Conservation (phyloP, 73 alveolate genomes). For the Paramecium octaurelia region DNA sequence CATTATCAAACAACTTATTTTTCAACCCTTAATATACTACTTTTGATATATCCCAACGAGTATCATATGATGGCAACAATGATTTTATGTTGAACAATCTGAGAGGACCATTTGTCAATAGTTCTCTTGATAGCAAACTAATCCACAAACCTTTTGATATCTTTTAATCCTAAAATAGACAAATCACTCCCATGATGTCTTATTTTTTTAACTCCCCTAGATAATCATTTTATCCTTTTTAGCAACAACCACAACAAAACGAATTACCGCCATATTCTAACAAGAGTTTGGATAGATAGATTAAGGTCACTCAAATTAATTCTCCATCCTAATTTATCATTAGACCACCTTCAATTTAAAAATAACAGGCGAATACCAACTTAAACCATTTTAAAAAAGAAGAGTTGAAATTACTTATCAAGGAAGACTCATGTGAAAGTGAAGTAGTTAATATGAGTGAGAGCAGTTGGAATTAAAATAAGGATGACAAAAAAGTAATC, state of each 20-base stretch:
- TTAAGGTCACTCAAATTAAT: background rate
- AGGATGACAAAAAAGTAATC: background rate
- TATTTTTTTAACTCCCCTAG: background rate
- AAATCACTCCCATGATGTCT: background rate
- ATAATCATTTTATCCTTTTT: background rate
- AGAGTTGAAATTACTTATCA: background rate
- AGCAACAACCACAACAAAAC: background rate
- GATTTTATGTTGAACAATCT: background rate
- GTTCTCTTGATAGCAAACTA: slow-evolving; percentile 21
- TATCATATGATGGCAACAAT: slow-evolving; percentile 1
- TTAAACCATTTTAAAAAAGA: slow-evolving; percentile 3
- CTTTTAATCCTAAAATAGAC: background rate
- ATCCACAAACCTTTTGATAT: background rate
- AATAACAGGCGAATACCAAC: background rate
- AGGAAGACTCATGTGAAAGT: background rate
- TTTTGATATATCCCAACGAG: background rate
- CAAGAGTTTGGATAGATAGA: background rate
- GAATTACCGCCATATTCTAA: background rate
- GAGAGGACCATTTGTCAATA: background rate
- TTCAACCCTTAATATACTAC: background rate
- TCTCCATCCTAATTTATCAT: background rate
- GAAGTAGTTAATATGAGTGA: background rate
- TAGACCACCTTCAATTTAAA: background rate
- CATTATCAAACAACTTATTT: background rate
- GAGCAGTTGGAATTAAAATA: background rate